A percentile compares a stretch with the other conserved stretches of the same genome.
phyloP scores from a whole-genome alignment of 495 filamentous ascomycete genomes.

The Podospora pseudoanserina region DNA sequence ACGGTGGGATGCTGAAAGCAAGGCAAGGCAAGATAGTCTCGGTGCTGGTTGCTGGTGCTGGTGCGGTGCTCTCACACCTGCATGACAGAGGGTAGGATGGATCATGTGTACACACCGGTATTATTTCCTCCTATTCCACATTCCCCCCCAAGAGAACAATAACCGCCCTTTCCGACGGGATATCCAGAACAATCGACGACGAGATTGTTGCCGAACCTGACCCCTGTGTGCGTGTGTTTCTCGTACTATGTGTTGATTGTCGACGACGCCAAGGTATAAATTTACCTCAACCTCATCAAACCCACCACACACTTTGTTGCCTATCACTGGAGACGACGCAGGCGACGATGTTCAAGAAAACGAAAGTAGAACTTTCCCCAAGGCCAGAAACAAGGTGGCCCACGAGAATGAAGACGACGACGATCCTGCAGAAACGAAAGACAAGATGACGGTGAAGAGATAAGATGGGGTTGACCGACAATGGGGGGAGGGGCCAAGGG shows the following conservation, averaged over 20 bases:
- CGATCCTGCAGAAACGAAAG: constrained; percentile 1
- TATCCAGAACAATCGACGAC: background rate
- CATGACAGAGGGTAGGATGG: background rate
- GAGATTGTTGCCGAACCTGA: background rate
- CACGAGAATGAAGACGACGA: background rate
- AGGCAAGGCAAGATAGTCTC: background rate
- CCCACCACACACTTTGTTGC: background rate
- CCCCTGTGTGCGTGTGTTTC: no score
- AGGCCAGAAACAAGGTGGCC: background rate
- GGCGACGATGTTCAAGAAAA: background rate
- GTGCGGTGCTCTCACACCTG: background rate
- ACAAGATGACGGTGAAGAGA: background rate
- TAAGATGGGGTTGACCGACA: background rate
- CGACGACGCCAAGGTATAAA: background rate
- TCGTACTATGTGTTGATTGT: background rate
- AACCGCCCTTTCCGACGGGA: background rate
- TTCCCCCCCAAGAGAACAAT: background rate
- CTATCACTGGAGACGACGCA: background rate
- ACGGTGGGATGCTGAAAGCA: background rate
- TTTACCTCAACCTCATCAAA: background rate
- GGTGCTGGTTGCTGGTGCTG: no score
- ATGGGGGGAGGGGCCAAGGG: background rate
- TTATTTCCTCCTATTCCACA: background rate
- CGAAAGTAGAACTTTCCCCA: background rate
- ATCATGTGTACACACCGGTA: background rate